A percentile compares a stretch with the other conserved stretches of the same genome.
phyloP scores from a whole-genome alignment of 441 rosid species.

The Euphorbia celastroides region DNA sequence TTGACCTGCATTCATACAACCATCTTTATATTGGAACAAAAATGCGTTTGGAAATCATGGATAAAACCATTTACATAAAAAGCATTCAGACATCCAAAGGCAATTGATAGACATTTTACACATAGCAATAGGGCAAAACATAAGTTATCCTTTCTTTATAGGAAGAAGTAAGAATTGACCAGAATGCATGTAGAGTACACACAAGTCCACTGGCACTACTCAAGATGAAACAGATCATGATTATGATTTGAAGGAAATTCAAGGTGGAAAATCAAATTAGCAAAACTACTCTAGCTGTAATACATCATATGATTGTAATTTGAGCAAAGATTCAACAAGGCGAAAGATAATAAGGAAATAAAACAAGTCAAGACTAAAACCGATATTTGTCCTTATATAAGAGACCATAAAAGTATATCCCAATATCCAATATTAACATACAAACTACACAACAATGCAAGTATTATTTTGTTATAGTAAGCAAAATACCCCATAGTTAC shows the following conservation, averaged over 20 bases:
- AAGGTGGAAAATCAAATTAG: too few relatives aligned
- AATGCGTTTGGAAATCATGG: neutral
- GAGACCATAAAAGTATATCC: neutral
- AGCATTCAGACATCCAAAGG: neutral
- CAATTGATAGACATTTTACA: neutral
- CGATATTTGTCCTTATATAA: neutral
- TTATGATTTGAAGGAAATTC: neutral
- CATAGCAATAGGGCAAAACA: neutral
- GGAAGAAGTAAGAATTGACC: too few relatives aligned
- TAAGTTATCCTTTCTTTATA: neutral
- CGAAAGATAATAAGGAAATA: neutral
- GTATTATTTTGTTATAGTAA: neutral
- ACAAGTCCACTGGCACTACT: neutral
- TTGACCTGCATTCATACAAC: slow-evolving; percentile 53
- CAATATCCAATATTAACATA: neutral
- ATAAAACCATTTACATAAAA: neutral
- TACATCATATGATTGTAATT: neutral
- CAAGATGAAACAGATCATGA: neutral
- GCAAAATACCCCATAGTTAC: too few relatives aligned
- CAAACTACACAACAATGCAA: neutral
- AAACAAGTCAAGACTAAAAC: neutral
- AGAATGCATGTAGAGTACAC: neutral
- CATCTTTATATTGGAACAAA: neutral
- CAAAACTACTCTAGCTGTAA: neutral
- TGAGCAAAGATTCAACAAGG: neutral